Evolutionary conservation across 2,329 filamentous ascomycete species (phyloP), one percentile per base, ranked within the genome.

Genomic region (Diplodia seriata): DNA sequence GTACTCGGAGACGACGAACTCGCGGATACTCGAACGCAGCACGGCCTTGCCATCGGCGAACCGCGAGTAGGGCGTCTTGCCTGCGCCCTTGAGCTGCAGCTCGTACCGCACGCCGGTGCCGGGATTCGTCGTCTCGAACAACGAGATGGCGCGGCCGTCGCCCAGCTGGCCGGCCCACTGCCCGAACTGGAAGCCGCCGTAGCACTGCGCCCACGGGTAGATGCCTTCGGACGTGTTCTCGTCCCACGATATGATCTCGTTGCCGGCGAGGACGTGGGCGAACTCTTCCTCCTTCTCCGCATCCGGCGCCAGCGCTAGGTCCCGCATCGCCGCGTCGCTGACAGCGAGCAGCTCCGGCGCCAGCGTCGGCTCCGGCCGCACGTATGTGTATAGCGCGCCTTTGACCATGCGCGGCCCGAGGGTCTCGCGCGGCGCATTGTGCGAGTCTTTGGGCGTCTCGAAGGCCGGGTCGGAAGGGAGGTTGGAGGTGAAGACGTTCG

Each of bases 181-280:
- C 6, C 95, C 95, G 68, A 81, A 80, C 61, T 81, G 79, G 73
- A 85, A 83, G 68, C 94, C 94, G 68, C 95, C 95, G 78, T 99
- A 99, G 81, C 95, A 98, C 81, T 99, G 95, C 38, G 95, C 94
- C 95, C 95, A 99, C 0, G 95, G 94, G 77, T 99, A 99, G 53
- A 95, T 89, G 23, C 91, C 90, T 68, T 88, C 82, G 29, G 81
- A 77, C 71, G 83, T 85, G 49, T 77, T 72, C 68, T 90, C 86
- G 71, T 93, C 86, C 87, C 91, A 91, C 61, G 93, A 94, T 67
- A 91, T 87, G 15, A 97, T 85, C 75, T 88, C 89, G 76, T 95
- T 97, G 2, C 95, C 95, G 0, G 91, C 88, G 7, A 96, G 91
- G 0, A 93, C 84, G 69, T 91, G 85, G 70, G 87, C 86, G 77